Evolutionary conservation across 495 filamentous ascomycete species (phyloP).

Genomic region (Alectoria sarmentosa): DNA sequence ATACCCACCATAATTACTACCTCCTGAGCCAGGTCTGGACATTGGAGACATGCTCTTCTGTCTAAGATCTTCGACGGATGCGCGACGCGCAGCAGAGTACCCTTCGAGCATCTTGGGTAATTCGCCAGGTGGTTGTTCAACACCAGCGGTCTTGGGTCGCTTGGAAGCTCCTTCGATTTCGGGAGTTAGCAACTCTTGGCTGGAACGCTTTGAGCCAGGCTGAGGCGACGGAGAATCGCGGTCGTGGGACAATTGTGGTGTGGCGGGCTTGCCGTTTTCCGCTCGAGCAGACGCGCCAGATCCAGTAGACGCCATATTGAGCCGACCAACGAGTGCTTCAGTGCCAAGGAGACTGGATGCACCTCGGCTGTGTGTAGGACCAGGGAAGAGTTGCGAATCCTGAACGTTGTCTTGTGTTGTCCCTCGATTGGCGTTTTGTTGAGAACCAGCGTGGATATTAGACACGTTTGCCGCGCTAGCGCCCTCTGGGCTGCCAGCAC

Average conservation of each 20-base stretch:
- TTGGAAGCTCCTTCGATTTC: slow-evolving; percentile 31
- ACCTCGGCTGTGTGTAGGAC: slow-evolving; percentile 26
- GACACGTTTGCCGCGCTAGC: slow-evolving; percentile 7
- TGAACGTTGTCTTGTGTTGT: slow-evolving; percentile 13
- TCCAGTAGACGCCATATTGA: slow-evolving; percentile 57
- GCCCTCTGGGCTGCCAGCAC: neutral
- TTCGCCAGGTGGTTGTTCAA: neutral
- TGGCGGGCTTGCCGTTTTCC: slow-evolving; percentile 15
- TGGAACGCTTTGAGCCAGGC: slow-evolving; percentile 15
- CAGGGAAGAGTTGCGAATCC: slow-evolving; percentile 16
- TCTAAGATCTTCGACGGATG: neutral
- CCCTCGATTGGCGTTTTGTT: neutral
- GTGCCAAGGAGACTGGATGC: slow-evolving; percentile 58
- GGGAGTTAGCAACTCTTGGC: slow-evolving; percentile 4
- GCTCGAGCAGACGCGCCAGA: slow-evolving; percentile 23
- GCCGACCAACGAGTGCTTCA: slow-evolving; percentile 58
- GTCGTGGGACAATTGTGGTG: slow-evolving; percentile 17
- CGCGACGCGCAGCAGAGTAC: neutral
- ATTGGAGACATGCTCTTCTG: slow-evolving; percentile 8
- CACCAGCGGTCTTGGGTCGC: slow-evolving; percentile 23
- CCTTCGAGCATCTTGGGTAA: neutral
- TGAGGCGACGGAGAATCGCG: slow-evolving; percentile 15
- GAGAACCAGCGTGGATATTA: neutral
- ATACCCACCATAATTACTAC: neutral
- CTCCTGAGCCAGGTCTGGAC: neutral